Evolutionary conservation across 495 filamentous ascomycete species (phyloP).

Genomic region (Daldinia decipiens): DNA sequence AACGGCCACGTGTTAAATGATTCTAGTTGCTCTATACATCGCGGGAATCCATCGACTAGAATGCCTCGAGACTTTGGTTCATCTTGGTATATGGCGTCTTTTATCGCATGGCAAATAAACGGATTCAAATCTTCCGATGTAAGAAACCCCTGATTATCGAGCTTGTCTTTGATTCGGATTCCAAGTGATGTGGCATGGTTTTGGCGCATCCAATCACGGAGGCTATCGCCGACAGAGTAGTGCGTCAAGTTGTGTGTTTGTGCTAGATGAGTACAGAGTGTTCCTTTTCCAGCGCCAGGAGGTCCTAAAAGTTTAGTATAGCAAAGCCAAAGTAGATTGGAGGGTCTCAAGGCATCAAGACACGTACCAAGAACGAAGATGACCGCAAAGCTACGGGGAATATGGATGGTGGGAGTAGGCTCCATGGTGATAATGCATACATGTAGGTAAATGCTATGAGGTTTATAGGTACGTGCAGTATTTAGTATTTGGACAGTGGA

Average conservation of each 20-base stretch:
- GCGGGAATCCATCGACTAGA: background rate
- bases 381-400: background rate
- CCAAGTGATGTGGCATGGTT: background rate
- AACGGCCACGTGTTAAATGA: background rate
- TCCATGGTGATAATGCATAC: background rate
- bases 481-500: no score
- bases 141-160: conserved; percentile 1
- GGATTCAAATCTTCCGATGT: background rate
- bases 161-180: background rate
- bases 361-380: conserved; percentile 1
- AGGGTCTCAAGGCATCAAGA: background rate
- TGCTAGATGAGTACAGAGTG: conserved; percentile 2
- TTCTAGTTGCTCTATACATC: conserved; percentile 2
- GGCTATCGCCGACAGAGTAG: background rate
- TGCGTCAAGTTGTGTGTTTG: background rate
- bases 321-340: background rate
- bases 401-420: background rate
- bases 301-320: background rate
- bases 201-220: conserved; percentile 1
- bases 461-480: no score
- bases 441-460: background rate
- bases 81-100: background rate
- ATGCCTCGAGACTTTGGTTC: background rate
- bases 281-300: conserved; percentile 1
- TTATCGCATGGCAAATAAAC: background rate